Evolutionary conservation across 2,329 filamentous ascomycete species (phyloP), one percentile per base, ranked within the genome.

Genomic region (Amauroascus verrucosus): DNA sequence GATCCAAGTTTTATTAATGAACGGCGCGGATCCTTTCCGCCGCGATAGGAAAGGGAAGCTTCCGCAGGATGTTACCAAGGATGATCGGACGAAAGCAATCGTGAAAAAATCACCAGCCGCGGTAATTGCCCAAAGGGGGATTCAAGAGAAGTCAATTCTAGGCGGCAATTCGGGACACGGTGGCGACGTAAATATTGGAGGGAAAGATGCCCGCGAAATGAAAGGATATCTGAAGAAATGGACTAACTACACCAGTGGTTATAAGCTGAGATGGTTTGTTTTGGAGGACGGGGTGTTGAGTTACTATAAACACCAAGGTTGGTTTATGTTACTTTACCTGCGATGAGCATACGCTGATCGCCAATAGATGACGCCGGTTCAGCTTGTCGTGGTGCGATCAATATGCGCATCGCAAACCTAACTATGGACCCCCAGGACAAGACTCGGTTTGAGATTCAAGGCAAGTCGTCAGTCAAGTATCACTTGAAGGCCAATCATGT

Each of bases 221-320:
- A 96, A 95, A 73, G 93, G 93, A 6, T 98, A 97, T 67, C 76
- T 98, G 54, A 97, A 96, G 73, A 98, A 98, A 69, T 98, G 93
- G 93, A 98, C 93, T 46, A 98, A 98, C 67, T 98, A 98, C 67
- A 90, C 91, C 20, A 90, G 87, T 65, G 93, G 93, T 7, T 98
- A 96, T 73, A 95, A 98, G 72, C 70, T 98, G 58, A 80, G 93
- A 56, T 98, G 91, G 90, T 98, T 98, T 66, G 93, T 97, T 13
- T 80, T 98, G 7, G 93, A 98, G 67, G 93, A 98, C 66, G 93
- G 93, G 11, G 91, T 98, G 11, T 71, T 98, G 60, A 97, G 93
- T 70, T 98, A 98, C 73, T 98, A 97, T 75, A 98, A 98, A 72
- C 88, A 97, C 68, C 93, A 98, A 72, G 77, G 77, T 78, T 66